phyloP scores from a whole-genome alignment of 2,329 filamentous ascomycete genomes.

The Xylaria sp. region DNA sequence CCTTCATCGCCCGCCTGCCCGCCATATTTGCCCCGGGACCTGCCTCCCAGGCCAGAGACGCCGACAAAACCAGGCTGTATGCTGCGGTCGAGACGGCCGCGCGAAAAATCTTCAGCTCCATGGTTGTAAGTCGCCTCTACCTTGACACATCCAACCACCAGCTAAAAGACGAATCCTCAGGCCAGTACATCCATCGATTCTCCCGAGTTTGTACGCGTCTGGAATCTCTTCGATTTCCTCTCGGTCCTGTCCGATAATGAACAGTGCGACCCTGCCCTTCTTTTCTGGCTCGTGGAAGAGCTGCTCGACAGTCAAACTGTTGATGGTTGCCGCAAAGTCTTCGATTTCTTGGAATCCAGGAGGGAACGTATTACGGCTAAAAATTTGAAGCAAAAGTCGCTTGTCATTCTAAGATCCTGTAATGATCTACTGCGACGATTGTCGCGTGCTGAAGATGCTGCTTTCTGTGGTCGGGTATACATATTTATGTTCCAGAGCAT shows the following conservation, averaged over 20 bases:
- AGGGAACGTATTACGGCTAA: conserved; percentile 86
- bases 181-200: conserved; percentile 79
- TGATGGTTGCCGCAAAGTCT: conserved; percentile 87
- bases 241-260: conserved; percentile 86
- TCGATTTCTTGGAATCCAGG: conserved; percentile 94
- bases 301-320: conserved; percentile 96
- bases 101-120: conserved; percentile 79
- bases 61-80: conserved; percentile 65
- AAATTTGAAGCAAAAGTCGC: conserved; percentile 82
- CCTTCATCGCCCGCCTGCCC: conserved; percentile 58
- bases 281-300: conserved; percentile 93
- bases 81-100: conserved; percentile 85
- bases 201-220: conserved; percentile 82
- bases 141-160: conserved; percentile 29
- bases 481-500: conserved; percentile 99
- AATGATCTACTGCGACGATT: conserved; percentile 94
- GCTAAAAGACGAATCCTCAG: conserved; percentile 59
- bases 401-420: conserved; percentile 91
- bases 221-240: conserved; percentile 95
- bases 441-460: conserved; percentile 95
- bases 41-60: conserved; percentile 46
- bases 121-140: conserved; percentile 70
- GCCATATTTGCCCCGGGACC: conserved; percentile 51
- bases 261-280: conserved; percentile 79
- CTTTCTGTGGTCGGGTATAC: conserved; percentile 96